A percentile compares a stretch with the other conserved stretches of the same genome.
Evolutionary conservation across 2,329 filamentous ascomycete species (phyloP).

Genomic region (Penicillium brevicompactum): DNA sequence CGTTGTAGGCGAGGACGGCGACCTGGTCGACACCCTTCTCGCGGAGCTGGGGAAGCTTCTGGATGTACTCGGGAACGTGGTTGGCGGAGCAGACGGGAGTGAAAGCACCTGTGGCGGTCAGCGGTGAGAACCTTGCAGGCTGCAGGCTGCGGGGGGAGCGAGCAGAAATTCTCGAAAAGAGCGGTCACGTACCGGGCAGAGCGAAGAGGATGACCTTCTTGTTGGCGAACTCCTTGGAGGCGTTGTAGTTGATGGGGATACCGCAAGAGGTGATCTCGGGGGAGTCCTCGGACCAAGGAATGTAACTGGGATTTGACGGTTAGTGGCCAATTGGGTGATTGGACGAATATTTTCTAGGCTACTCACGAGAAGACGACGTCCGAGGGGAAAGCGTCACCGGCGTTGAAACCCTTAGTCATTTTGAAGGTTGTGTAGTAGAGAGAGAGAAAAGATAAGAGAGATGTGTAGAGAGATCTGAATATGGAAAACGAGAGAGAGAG

Average conservation of each 20-base stretch:
- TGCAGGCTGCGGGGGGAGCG: background rate
- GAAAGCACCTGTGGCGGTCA: constrained; percentile 64
- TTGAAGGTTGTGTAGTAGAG: constrained; percentile 24
- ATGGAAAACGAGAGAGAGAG: constrained; percentile 11
- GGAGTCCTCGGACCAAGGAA: constrained; percentile 72
- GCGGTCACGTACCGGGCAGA: constrained; percentile 57
- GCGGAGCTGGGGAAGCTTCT: constrained; percentile 70
- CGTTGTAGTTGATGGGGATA: constrained; percentile 74
- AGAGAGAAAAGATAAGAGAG: constrained; percentile 4
- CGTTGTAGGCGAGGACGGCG: constrained; percentile 81
- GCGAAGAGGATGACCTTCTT: constrained; percentile 73
- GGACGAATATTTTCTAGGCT: background rate
- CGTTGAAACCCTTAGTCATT: constrained; percentile 68
- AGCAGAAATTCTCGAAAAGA: constrained; percentile 4
- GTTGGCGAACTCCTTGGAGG: constrained; percentile 71
- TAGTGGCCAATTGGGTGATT: constrained; percentile 1
- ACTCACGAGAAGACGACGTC: constrained; percentile 74
- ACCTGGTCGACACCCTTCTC: constrained; percentile 81
- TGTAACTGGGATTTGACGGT: constrained; percentile 59
- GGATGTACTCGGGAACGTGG: constrained; percentile 80
- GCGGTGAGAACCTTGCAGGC: constrained; percentile 13
- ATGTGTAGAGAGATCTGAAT: constrained; percentile 8
- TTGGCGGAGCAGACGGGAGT: constrained; percentile 81
- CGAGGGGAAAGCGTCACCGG: constrained; percentile 80
- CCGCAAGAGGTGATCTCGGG: constrained; percentile 74